phyloP scores from a whole-genome alignment of 495 filamentous ascomycete species.

The Chaetomium cochliodes region DNA sequence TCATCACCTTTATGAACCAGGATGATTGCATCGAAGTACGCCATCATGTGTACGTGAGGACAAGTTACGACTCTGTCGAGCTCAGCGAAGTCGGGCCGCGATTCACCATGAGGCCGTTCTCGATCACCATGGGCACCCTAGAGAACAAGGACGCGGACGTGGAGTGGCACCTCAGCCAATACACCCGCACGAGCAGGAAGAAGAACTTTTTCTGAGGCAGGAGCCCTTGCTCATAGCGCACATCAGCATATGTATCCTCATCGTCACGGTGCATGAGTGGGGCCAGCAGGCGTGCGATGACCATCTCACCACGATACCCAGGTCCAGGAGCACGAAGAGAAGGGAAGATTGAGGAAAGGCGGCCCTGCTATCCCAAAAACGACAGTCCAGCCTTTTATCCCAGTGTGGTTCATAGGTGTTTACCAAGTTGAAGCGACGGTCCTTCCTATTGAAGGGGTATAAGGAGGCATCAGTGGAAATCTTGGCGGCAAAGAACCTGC shows the following conservation, averaged over 20 bases:
- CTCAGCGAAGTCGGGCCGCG: slow-evolving; percentile 91
- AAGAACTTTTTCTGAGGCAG: slow-evolving; percentile 76
- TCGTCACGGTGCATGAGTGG: no score
- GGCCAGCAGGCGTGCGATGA: no score
- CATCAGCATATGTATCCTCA: no score
- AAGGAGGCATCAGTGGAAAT: neutral
- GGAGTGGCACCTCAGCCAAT: slow-evolving; percentile 93
- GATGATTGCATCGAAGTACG: slow-evolving; percentile 83
- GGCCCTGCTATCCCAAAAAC: neutral
- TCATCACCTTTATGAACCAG: slow-evolving; percentile 92
- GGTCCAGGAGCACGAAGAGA: no score
- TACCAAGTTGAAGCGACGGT: neutral
- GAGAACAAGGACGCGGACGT: slow-evolving; percentile 96
- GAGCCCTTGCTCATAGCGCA: no score
- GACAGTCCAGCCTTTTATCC: neutral
- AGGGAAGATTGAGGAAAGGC: no score
- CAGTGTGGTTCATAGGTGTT: neutral
- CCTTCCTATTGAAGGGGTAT: neutral
- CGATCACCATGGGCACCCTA: slow-evolving; percentile 87
- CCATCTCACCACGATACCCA: no score
- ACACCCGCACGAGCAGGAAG: slow-evolving; percentile 87
- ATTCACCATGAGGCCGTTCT: slow-evolving; percentile 95
- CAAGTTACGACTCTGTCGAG: slow-evolving; percentile 83
- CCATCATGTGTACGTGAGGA: slow-evolving; percentile 59
- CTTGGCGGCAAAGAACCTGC: neutral